Evolutionary conservation across 495 filamentous ascomycete genomes (phyloP), one percentile per base, ranked within the genome.

Genomic region (Halenospora varia): DNA sequence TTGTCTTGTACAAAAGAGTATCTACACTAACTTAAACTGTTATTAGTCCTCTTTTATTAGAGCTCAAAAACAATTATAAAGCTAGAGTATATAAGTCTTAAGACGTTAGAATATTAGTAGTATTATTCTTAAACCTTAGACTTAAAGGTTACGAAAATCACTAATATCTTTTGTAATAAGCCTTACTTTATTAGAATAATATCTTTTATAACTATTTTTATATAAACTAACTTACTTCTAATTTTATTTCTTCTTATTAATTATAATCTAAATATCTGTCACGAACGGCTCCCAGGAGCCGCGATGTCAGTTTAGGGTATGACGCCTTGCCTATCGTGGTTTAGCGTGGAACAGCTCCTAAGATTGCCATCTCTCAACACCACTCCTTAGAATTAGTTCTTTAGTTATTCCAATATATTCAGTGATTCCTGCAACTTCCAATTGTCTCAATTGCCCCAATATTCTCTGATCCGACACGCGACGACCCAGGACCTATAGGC

Each of bases 301-400:
- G n/a, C n/a, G n/a, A n/a, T n/a, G n/a, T n/a, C n/a, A n/a, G n/a
- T n/a, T n/a, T n/a, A n/a, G n/a, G n/a, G n/a, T n/a, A n/a, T n/a
- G n/a, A n/a, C n/a, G n/a, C n/a, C n/a, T n/a, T n/a, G n/a, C n/a
- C n/a, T n/a, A 60, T 39, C 35, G 51, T 47, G 44, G 53, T 51
- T 44, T 51, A 45, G 71, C 77, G 20, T 82, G 79, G 79, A 76
- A 78, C n/a, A n/a, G n/a, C n/a, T n/a, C n/a, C n/a, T n/a, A n/a
- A n/a, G n/a, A n/a, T n/a, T n/a, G n/a, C n/a, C n/a, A n/a, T n/a
- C n/a, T n/a, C n/a, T n/a, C n/a, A n/a, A n/a, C n/a, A n/a, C n/a
- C n/a, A n/a, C n/a, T n/a, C n/a, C n/a, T n/a, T n/a, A n/a, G n/a
- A n/a, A n/a, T n/a, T n/a, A n/a, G n/a, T n/a, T n/a, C n/a, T n/a